Conservation (phyloP, 495 filamentous ascomycete species). For the Neurospora sp. region DNA sequence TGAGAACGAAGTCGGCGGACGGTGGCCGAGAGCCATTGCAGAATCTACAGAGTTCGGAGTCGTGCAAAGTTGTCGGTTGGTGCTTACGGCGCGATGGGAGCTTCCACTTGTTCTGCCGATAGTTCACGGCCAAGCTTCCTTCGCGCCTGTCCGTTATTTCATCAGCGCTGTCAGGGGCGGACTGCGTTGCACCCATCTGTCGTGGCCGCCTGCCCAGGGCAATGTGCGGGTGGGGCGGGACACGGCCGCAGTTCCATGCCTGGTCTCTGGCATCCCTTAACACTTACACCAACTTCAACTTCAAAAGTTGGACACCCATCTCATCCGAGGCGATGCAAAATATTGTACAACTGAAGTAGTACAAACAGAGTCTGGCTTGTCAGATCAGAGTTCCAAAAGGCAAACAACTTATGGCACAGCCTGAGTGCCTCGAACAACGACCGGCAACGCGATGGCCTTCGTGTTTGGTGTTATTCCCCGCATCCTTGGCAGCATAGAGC, state of each 20-base stretch:
- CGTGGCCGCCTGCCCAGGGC: background rate
- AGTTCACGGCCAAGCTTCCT: background rate
- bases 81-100: background rate
- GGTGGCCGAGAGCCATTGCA: background rate
- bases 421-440: background rate
- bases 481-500: background rate
- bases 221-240: background rate
- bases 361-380: background rate
- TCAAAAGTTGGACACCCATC: background rate
- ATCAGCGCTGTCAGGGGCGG: background rate
- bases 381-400: background rate
- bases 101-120: background rate
- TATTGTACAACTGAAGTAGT: background rate
- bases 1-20: background rate
- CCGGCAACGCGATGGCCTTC: background rate
- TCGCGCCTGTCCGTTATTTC: background rate
- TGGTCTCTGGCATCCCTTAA: background rate
- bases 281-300: background rate
- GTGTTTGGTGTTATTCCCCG: background rate
- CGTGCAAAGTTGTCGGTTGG: background rate
- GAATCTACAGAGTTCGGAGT: background rate
- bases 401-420: background rate
- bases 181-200: background rate
- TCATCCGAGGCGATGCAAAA: background rate
- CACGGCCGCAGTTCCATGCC: background rate